Evolutionary conservation across 2,329 filamentous ascomycete species (phyloP), one percentile per base, ranked within the genome.

Genomic region (Sarocladium kiliense): DNA sequence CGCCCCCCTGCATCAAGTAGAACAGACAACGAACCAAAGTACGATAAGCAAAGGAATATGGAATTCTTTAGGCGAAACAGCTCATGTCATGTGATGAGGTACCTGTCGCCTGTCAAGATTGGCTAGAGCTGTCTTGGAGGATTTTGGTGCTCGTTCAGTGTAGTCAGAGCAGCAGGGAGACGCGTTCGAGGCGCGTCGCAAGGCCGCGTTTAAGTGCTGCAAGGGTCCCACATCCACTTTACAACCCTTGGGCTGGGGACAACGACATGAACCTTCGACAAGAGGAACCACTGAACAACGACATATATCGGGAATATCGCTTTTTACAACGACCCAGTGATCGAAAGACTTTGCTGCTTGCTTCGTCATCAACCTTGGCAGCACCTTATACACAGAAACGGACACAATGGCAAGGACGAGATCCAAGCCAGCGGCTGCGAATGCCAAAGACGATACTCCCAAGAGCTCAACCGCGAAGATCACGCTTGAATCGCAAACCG

Each of bases 351-450:
- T 32, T 32, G 30, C 12, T 12, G 30, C 30, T n/a, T n/a, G n/a
- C n/a, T n/a, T n/a, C n/a, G n/a, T n/a, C n/a, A n/a, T n/a, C n/a
- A n/a, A n/a, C n/a, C n/a, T n/a, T n/a, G n/a, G n/a, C n/a, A n/a
- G n/a, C n/a, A n/a, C n/a, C 9, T 34, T 14, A 34, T 34, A 7
- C 30, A 34, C 30, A 34, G 30, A 34, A 34, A 9, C n/a, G 23
- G 19, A n/a, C 55, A 58, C 44, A 50, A 82, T 82, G 79, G 73
- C 77, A 51, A 73, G 74, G 60, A 80, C 79, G 57, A 34, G 80
- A 61, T 71, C 79, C 11, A 76, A 74, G 61, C 54, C 67, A 36
- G 60, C 63, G n/a, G 55, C 66, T 11, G 60, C 57, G 32, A 58
- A 60, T 39, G 34, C 54, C 32, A 55, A 55, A 42, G 44, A 32